Evolutionary conservation across 768 basidiomycete species (phyloP), one percentile per base, ranked within the genome.

Genomic region (Pluteus cervinus): DNA sequence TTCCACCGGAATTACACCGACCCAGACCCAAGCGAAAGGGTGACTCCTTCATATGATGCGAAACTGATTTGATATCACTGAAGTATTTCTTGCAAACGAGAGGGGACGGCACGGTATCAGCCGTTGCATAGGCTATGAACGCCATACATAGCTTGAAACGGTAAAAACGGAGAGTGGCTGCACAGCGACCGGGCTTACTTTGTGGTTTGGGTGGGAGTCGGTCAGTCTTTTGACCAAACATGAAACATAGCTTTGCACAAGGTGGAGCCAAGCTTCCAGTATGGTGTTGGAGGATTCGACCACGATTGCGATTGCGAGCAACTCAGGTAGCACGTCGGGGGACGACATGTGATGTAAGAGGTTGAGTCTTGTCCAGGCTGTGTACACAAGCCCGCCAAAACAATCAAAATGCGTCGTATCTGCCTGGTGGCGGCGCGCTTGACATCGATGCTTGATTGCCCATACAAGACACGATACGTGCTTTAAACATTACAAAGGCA

Each of bases 71-170:
- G 24, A 65, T 56, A 2, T 71, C 69, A 14, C 56, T 45, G 54
- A 86, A 86, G 62, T 72, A 81, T 7, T 66, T 62, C 55, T 66
- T 79, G 46, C 64, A 63, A 10, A 84, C 51, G 12, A 86, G 50
- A 2, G 82, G 79, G 0, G 58, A 61, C 0, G 79, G 80, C 3
- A 55, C 46, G 1, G 70, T 71, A 44, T 79, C 71, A n/a, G 74
- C 64, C 7, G 72, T 62, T 4, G 70, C 82, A 61, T 86, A 86
- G 5, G 71, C 72, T 16, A 86, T 66, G 39, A 81, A 66, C 6
- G 66, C 82, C 7, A 79, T 39, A 21, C 68, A 51, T 30, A 53
- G 48, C 62, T 64, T 24, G 44, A 21, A 6, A 16, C 23, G 18
- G 16, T 46, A 24, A 15, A 42, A 41, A 5, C 10, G 17, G 36